Evolutionary conservation across 1,284 basidiomycete genomes (phyloP).

Genomic region (Irpex sp.): DNA sequence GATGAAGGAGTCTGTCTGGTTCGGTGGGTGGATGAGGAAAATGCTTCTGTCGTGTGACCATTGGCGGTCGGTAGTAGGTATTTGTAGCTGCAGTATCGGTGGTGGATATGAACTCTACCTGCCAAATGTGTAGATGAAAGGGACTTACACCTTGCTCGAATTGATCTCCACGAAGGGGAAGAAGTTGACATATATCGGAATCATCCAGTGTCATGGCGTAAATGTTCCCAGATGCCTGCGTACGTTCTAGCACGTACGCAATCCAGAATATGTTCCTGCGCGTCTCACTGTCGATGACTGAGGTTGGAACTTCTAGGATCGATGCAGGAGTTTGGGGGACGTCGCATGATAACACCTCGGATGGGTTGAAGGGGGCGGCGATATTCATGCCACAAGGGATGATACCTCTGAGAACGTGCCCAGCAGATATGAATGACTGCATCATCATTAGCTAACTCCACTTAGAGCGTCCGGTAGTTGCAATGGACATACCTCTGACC

Average conservation of each 20-base stretch:
- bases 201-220: slow-evolving; percentile 71
- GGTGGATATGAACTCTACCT: slow-evolving; percentile 5
- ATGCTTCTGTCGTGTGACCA: slow-evolving; percentile 61
- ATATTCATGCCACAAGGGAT: slow-evolving; percentile 66
- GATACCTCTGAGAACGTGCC: slow-evolving; percentile 51
- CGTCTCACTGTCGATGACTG: slow-evolving; percentile 61
- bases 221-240: slow-evolving; percentile 60
- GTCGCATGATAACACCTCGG: slow-evolving; percentile 40
- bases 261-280: slow-evolving; percentile 69
- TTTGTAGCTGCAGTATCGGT: slow-evolving; percentile 36
- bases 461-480: background rate
- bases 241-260: slow-evolving; percentile 62
- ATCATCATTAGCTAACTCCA: background rate
- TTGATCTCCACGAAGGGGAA: slow-evolving; percentile 57
- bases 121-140: background rate
- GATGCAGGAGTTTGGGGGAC: slow-evolving; percentile 38
- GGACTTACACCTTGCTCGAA: slow-evolving; percentile 55
- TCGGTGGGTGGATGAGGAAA: slow-evolving; percentile 54
- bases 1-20: slow-evolving; percentile 65
- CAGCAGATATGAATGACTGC: slow-evolving; percentile 56
- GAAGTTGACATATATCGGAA: slow-evolving; percentile 62
- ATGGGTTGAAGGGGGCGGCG: slow-evolving; percentile 61
- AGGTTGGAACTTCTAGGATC: slow-evolving; percentile 51
- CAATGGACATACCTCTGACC: slow-evolving; percentile 53
- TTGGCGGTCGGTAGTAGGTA: slow-evolving; percentile 54